Base-by-base conservation (phyloP, 2,329 filamentous ascomycete species). In the Clonostachys rhizophaga region DNA sequence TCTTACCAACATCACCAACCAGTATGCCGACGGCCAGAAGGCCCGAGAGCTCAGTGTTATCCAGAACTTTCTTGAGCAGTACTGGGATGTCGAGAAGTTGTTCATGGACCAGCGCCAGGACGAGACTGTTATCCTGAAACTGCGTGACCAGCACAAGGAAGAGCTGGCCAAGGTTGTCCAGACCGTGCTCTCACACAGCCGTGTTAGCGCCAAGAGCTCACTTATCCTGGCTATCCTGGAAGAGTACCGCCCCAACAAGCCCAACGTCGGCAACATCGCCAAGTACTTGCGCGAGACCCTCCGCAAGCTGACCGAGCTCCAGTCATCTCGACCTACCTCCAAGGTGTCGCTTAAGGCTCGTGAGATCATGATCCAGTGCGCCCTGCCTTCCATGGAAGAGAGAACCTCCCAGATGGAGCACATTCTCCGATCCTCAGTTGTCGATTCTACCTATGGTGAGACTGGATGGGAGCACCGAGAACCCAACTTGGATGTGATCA, bases 301-400 rank as follows among this genome's bases (percentile, higher is more conserved):
- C 24, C 87, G 87, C 63, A 87, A 87, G 68, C 78, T 99, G 55
- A 91, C 94, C 1, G 94, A 99, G 65, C 82, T 99, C 16, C 50
- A 52, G 13, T 91, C 86, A 11, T 71, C 88, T 71, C 71, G 83
- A 74, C 62, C 79, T 44, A 94, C 92, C 11, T 89, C 92, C 55
- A 99, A 97, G 83, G 92, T 99, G 40, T 90, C 92, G 1, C 80
- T 99, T 55, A 99, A 99, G 78, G 92, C 94, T 42, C 88, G 94
- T 63, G 94, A 99, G 73, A 86, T 97, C 45, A 85, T 99, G 60
- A 99, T 99, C 54, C 94, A 97, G 70, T 96, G 91, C 64, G 91
- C 94, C 46, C 81, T 99, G 65, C 94, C 94, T 16, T 99, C 94
- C 4, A 77, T 99, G 17, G 94, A 97, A 68, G 94, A 99, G 78